These are phyloP conservation scores for Spizellomyces punctatus DNA, from an alignment of 192 early-diverging fungal species.

Conservation along the genomic window DNA sequence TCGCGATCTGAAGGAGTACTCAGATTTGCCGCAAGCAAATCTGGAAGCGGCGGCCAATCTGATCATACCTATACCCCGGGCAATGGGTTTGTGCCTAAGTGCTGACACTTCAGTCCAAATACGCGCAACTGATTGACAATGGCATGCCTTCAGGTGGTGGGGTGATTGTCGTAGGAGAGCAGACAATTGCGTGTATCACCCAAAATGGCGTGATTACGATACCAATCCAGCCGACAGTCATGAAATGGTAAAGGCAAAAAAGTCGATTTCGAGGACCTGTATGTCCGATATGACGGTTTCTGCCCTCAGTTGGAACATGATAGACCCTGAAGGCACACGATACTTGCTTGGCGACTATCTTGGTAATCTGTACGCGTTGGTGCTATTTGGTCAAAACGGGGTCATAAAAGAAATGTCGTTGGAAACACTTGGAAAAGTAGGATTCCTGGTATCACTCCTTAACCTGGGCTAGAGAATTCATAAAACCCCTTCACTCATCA, in stretches of 20 bases:
- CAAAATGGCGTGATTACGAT: conserved; percentile 10
- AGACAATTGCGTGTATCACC: conserved; percentile 53
- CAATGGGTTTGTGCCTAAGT: conserved; percentile 15
- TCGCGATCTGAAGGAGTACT: conserved; percentile 38
- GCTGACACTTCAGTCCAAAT: not conserved
- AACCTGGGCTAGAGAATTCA: too few relatives aligned
- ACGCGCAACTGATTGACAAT: not conserved
- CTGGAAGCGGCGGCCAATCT: conserved; percentile 49
- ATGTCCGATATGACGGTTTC: not conserved
- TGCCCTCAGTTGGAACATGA: conserved; percentile 28
- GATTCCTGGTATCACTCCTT: not conserved
- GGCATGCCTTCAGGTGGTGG: conserved; percentile 44
- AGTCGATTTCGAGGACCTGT: not conserved
- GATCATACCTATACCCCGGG: conserved; percentile 60
- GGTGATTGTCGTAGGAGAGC: conserved; percentile 56
- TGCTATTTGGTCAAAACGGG: conserved; percentile 21
- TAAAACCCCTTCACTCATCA: not conserved
- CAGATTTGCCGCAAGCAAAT: conserved; percentile 29
- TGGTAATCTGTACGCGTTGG: conserved; percentile 59
- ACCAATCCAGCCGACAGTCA: conserved; percentile 48
- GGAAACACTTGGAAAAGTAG: conserved; percentile 58
- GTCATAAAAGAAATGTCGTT: conserved; percentile 37
- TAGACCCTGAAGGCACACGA: conserved; percentile 55
- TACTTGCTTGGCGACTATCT: conserved; percentile 72
- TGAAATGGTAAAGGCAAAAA: conserved; percentile 49